phyloP scores from a whole-genome alignment of 805 yeast genomes.

The Monosporozyma yasuniensis region DNA sequence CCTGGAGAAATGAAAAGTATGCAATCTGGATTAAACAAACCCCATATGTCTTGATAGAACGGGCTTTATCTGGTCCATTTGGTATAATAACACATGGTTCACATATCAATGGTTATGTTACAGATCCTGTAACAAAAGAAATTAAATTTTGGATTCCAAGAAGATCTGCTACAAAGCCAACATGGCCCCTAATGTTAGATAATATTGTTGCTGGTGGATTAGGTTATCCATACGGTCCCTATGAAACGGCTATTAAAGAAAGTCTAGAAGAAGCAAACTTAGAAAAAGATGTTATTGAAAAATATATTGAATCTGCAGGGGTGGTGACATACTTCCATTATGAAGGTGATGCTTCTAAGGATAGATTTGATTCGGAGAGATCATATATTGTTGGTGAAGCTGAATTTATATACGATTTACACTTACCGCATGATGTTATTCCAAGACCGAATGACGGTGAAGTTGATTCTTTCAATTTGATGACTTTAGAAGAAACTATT shows the following conservation, averaged over 20 bases:
- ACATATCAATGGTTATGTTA: constrained; percentile 74
- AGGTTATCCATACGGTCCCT: constrained; percentile 66
- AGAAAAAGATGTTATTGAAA: constrained; percentile 39
- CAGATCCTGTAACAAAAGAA: constrained; percentile 36
- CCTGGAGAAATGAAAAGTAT: constrained; percentile 86
- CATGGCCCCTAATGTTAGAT: constrained; percentile 86
- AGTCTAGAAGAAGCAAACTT: constrained; percentile 87
- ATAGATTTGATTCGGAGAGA: constrained; percentile 32
- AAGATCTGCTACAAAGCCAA: constrained; percentile 66
- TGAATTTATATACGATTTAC: constrained; percentile 69
- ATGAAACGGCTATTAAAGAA: constrained; percentile 78
- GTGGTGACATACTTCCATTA: constrained; percentile 57
- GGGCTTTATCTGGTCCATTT: constrained; percentile 70
- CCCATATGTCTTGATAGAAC: constrained; percentile 65
- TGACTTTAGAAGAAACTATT: constrained; percentile 51
- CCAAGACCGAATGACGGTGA: constrained; percentile 68
- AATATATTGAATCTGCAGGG: constrained; percentile 46
- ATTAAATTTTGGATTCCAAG: constrained; percentile 76
- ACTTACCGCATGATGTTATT: constrained; percentile 37
- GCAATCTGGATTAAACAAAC: constrained; percentile 46
- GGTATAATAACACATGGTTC: constrained; percentile 90
- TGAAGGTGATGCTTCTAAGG: constrained; percentile 15
- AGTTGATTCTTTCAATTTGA: constrained; percentile 60
- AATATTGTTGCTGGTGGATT: constrained; percentile 94
- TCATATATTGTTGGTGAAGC: constrained; percentile 84